Percentiles rank a stretch among this genome's conserved stretches.
Evolutionary conservation across 2,329 filamentous ascomycete species (phyloP).

Genomic region (Shiraia sp.): DNA sequence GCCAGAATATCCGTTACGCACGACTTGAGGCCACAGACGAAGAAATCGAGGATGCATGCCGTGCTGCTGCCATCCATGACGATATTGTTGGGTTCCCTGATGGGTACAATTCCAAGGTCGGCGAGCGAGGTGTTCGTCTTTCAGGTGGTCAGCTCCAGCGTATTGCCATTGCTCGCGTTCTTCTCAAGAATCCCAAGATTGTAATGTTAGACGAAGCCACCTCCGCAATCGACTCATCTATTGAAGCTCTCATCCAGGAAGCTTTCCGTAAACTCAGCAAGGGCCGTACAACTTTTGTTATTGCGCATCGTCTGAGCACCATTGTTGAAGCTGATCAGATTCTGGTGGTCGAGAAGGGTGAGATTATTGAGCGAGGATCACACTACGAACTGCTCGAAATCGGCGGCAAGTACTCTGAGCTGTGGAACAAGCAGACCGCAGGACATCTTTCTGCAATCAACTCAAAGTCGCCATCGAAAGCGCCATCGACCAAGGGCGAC

Average conservation of each 20-base stretch:
- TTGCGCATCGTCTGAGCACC: slow-evolving; percentile 79
- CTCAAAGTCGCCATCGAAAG: slow-evolving; percentile 21
- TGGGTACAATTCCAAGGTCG: slow-evolving; percentile 45
- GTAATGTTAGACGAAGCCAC: slow-evolving; percentile 88
- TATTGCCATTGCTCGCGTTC: slow-evolving; percentile 71
- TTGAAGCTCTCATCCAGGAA: slow-evolving; percentile 68
- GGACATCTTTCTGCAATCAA: slow-evolving; percentile 23
- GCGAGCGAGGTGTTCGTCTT: slow-evolving; percentile 50
- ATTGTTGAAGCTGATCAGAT: slow-evolving; percentile 88
- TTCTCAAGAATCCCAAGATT: slow-evolving; percentile 79
- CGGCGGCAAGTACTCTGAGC: slow-evolving; percentile 75
- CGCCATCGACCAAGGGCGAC: slow-evolving; percentile 17
- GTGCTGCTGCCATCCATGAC: slow-evolving; percentile 65
- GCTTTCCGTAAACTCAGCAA: slow-evolving; percentile 63
- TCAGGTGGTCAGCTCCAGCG: slow-evolving; percentile 70
- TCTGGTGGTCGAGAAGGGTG: slow-evolving; percentile 75
- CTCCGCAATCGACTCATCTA: slow-evolving; percentile 78
- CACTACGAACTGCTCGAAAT: slow-evolving; percentile 74
- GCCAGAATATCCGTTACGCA: slow-evolving; percentile 68
- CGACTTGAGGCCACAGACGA: slow-evolving; percentile 63
- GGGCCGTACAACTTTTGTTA: slow-evolving; percentile 68
- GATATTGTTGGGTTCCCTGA: slow-evolving; percentile 63
- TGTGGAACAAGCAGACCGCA: slow-evolving; percentile 82
- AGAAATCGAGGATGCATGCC: slow-evolving; percentile 64
- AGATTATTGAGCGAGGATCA: slow-evolving; percentile 75